Evolutionary conservation across 164 flowering plant genomes (phyloP), one percentile per base, ranked within the genome.

Genomic region (Nymphaea thermarum): DNA sequence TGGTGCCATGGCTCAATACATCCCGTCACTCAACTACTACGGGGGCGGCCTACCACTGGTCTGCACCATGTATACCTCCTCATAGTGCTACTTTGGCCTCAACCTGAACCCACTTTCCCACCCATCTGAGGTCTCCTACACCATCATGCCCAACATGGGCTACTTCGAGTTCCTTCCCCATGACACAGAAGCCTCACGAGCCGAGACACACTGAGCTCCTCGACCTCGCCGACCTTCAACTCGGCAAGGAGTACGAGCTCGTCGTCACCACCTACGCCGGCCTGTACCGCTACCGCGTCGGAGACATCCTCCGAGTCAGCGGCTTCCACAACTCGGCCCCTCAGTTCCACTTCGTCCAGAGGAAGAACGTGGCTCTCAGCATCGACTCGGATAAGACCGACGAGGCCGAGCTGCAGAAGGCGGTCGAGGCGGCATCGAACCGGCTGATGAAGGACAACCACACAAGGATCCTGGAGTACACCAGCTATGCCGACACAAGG

Each of bases 141-240:
- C 84, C 60, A 75, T 81, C 67, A 75, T 81, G 79, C 84, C 84
- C 17, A 81, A 77, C 79, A 81, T 81, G 84, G 82, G 67, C 70
- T 81, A 77, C 69, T 81, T 79, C 67, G 82, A 81, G 71, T 81
- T 81, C 74, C 42, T 79, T 0, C 82, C 82, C 14, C 75, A 70
- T 53, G 74, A 65, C 8, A 0, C 63, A 53, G 60, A 73, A 65
- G 53, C 42, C 75, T 3, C 43, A 65, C 3, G 61, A 64, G 25
- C 73, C 68, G 5, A 66, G 25, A 12, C 63, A 25, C 17, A 25
- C 41, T 6, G 14, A 61, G 6, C 77, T 75, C 4, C 75, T 79
- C 8, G 84, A 81, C 63, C 74, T 81, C 2, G 82, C 65, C 16
- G 72, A 76, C 47, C 77, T 81, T 6, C 72, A 82, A 57, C 60